Evolutionary conservation across 192 early-diverging fungal species (phyloP), one percentile per base, ranked within the genome.

Genomic region (Phlyctochytrium planicorne): DNA sequence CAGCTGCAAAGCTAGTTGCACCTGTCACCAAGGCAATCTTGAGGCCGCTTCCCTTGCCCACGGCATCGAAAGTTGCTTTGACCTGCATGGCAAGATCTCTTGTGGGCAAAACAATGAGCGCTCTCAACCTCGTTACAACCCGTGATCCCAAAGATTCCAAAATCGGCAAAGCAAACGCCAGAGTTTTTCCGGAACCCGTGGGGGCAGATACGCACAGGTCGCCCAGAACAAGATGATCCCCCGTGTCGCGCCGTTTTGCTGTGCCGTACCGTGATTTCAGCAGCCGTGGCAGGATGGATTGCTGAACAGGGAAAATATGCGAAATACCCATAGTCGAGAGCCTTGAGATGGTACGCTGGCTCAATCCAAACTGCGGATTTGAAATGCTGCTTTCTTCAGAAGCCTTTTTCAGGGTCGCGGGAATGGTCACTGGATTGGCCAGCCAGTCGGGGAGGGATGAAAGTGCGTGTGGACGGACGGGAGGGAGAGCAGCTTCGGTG

Each of bases 171-270:
- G 94, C 94, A 82, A 94, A 98, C 0, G 95, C 94, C 35, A 98
- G 76, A 1, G 97, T 98, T 73, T 98, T 98, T 27, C 97, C 97
- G 56, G 90, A 92, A 32, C 97, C 97, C 0, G 97, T 98, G 0
- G 95, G 91, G 23, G 94, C 92, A 6, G 94, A 95, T 17, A 98
- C 94, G 68, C 94, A 95, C 27, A 98, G 69, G 71, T 97, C 95
- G 24, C 93, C 91, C 40, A 47, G 40, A 20, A 47, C 40, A 6
- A 47, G 40, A 20, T 47, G 40, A 20, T 47, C 40, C 20, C 40
- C 40, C 10, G 10, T 20, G 10, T 6, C 6, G 20, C 40, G 10
- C 40, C 6, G 40, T 14, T 6, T 47, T 47, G 40, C 40, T 34
- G 88, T 75, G 27, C 82, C 72, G 60, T 85, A 68, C 2, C 80